Conservation (phyloP, 176 grass and related monocot species). For the Triticum urartu region DNA sequence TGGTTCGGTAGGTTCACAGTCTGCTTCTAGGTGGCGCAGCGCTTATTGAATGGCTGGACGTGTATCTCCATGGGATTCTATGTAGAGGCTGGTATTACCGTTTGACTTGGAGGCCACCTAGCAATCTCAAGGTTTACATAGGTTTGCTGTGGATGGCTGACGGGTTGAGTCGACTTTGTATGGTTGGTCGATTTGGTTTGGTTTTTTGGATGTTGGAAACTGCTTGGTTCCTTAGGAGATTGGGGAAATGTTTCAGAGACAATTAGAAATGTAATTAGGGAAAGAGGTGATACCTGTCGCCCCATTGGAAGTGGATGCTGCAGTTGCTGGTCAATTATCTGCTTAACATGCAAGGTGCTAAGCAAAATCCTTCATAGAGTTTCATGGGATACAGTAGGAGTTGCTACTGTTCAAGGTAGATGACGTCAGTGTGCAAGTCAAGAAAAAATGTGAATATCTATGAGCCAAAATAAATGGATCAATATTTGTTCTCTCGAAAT, state of each 20-base stretch:
- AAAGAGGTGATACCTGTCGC: neutral
- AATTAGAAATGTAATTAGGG: neutral
- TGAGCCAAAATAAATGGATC: neutral
- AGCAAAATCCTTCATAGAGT: neutral
- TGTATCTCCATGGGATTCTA: neutral
- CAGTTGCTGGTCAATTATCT: neutral
- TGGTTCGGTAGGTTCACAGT: neutral
- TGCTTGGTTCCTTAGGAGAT: neutral
- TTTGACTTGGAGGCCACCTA: neutral
- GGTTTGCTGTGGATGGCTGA: neutral
- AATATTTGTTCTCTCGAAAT: neutral
- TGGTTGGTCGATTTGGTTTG: neutral
- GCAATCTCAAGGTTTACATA: neutral
- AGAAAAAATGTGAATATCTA: neutral
- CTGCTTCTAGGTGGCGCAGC: neutral
- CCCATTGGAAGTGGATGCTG: neutral
- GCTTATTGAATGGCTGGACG: neutral
- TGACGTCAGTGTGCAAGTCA: neutral
- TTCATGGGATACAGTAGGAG: neutral
- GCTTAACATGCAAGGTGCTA: neutral
- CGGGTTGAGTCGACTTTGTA: neutral
- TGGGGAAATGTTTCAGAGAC: neutral
- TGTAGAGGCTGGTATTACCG: neutral
- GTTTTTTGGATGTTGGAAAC: neutral
- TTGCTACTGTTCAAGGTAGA: neutral